Base-by-base conservation (phyloP, 2,329 filamentous ascomycete genomes). In the Paradendryphiella salina region DNA sequence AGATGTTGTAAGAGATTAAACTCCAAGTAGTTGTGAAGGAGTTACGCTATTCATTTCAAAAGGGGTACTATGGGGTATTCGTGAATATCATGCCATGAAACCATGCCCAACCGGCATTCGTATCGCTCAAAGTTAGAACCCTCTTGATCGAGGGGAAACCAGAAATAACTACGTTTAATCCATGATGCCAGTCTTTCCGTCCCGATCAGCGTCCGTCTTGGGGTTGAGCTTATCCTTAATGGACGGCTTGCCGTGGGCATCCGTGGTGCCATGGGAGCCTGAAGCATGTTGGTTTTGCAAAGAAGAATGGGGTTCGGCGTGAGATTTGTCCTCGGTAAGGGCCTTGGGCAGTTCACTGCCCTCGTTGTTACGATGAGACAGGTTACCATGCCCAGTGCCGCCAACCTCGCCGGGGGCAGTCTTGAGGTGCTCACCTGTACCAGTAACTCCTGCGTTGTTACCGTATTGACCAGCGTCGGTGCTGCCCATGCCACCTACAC, bases 101-200 rank as follows among this genome's bases (percentile, higher is more conserved):
- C 21, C 35, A 39, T 38, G 26, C 23, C 15, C 23, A 31, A 15
- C 5, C 14, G 11, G 29, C 11, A 28, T 39, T n/a, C n/a, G 31
- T 15, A 9, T 4, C 38, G n/a, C 38, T 41, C 14, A 9, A 31
- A 3, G 14, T 21, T 4, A 9, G 10, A 3, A 9, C 8, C 8
- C 4, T 11, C 15, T 9, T 14, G 1, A 6, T 32, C 26, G 8
- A 15, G 3, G 28, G 10, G 14, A 14, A 31, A n/a, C n/a, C 5
- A 18, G 13, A 11, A 3, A 29, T 31, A 23, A 51, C 15, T 7
- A 28, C 13, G 40, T 49, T 17, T 76, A 81, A 34, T 76, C 64
- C 76, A 81, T 79, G 53, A 83, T 80, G 5, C 80, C 80, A 26
- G 71, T 67, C 73, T 82, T 80, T 47, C 81, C 81, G 65, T 84